These are phyloP conservation scores for Aspergillus affinis DNA, from an alignment of 495 filamentous ascomycete genomes.

Conservation along the genomic window DNA sequence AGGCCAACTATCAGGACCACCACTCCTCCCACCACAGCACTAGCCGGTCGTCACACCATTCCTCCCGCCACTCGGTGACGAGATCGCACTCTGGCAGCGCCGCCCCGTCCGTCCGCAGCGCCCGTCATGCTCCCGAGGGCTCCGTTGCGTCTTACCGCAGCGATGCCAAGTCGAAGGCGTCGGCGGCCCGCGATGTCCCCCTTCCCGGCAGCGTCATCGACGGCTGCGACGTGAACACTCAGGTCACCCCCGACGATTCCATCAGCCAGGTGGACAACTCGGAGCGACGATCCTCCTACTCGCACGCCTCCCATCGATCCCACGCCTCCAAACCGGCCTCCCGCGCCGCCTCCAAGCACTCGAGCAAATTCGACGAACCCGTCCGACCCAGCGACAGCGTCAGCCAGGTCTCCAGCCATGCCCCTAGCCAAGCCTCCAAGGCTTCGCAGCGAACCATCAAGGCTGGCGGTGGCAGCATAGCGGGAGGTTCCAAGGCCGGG, in stretches of 20 bases:
- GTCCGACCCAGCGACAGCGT: constrained; percentile 66
- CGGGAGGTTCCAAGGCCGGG: constrained; percentile 22
- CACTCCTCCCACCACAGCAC: constrained; percentile 24
- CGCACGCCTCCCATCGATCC: constrained; percentile 36
- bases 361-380: constrained; percentile 37
- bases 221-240: constrained; percentile 32
- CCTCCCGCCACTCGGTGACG: constrained; percentile 17
- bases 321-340: constrained; percentile 28
- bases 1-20: constrained; percentile 22
- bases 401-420: constrained; percentile 56
- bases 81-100: constrained; percentile 23
- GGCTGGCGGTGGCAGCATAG: constrained; percentile 26
- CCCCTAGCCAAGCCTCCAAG: constrained; percentile 23
- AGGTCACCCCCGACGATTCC: constrained; percentile 39
- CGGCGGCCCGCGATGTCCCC: constrained; percentile 41
- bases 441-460: constrained; percentile 41
- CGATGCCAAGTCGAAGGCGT: constrained; percentile 28
- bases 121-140: constrained; percentile 31
- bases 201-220: constrained; percentile 49
- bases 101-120: constrained; percentile 31
- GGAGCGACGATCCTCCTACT: constrained; percentile 26
- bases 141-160: constrained; percentile 25
- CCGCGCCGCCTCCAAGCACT: constrained; percentile 32
- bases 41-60: constrained; percentile 20
- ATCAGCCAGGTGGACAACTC: constrained; percentile 37